Percentiles rank a stretch among this genome's conserved stretches.
Evolutionary conservation across 805 yeast species (phyloP).

Genomic region (Yamadazyma endophytica): DNA sequence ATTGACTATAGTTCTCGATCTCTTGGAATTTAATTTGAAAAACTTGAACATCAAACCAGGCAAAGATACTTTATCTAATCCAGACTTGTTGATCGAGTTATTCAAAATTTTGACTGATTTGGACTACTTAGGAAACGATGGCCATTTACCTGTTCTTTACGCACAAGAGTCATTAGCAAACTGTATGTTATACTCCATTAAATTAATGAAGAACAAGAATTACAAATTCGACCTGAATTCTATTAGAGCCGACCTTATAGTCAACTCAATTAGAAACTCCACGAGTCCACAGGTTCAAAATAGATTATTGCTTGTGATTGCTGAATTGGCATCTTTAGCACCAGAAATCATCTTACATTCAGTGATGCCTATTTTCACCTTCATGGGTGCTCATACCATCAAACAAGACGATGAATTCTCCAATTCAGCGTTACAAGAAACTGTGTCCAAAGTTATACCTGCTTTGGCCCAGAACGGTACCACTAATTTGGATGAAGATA

Average conservation of each 20-base stretch:
- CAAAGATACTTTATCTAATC: slow-evolving; percentile 25
- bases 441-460: slow-evolving; percentile 85
- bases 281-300: slow-evolving; percentile 94
- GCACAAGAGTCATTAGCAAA: slow-evolving; percentile 88
- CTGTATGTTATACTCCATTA: slow-evolving; percentile 71
- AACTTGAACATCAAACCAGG: slow-evolving; percentile 12
- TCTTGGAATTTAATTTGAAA: slow-evolving; percentile 53
- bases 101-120: slow-evolving; percentile 67
- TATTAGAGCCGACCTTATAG: slow-evolving; percentile 84
- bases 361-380: slow-evolving; percentile 99
- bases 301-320: slow-evolving; percentile 74
- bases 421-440: slow-evolving; percentile 86
- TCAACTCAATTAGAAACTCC: slow-evolving; percentile 84
- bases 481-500: slow-evolving; percentile 18
- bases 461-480: slow-evolving; percentile 57
- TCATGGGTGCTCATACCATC: slow-evolving; percentile 97
- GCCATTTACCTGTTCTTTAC: slow-evolving; percentile 84
- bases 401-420: slow-evolving; percentile 97
- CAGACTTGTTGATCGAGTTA: slow-evolving; percentile 46
- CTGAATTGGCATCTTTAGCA: slow-evolving; percentile 80
- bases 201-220: slow-evolving; percentile 41
- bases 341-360: slow-evolving; percentile 92
- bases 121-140: slow-evolving; percentile 85
- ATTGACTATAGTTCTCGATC: slow-evolving; percentile 74
- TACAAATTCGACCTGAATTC: slow-evolving; percentile 54